phyloP scores from a whole-genome alignment of 1,139 yeast species.

The Nakaseomyces uthaithaninus region DNA sequence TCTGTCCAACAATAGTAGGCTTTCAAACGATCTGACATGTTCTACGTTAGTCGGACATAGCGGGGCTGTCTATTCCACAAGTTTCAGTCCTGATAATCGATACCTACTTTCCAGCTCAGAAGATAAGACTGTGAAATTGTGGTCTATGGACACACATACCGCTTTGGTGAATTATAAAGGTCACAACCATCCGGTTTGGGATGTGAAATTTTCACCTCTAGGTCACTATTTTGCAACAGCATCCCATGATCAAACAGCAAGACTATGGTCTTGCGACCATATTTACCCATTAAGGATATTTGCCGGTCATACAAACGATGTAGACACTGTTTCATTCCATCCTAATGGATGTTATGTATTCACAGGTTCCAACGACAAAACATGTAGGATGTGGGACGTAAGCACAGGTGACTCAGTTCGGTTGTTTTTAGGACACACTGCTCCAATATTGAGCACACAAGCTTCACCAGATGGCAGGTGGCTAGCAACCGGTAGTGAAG shows the following conservation, averaged over 20 bases:
- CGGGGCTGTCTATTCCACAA: slow-evolving; percentile 85
- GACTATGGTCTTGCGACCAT: slow-evolving; percentile 97
- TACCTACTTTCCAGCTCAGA: slow-evolving; percentile 79
- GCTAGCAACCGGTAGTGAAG: slow-evolving; percentile 95
- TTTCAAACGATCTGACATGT: slow-evolving; percentile 16
- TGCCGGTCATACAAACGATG: slow-evolving; percentile 97
- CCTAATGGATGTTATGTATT: slow-evolving; percentile 92
- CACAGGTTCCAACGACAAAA: slow-evolving; percentile 92
- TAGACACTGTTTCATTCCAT: slow-evolving; percentile 90
- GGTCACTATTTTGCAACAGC: slow-evolving; percentile 98
- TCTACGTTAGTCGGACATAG: slow-evolving; percentile 83
- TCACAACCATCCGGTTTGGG: slow-evolving; percentile 97
- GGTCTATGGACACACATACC: slow-evolving; percentile 90
- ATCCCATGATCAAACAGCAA: slow-evolving; percentile 94
- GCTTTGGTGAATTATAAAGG: slow-evolving; percentile 92
- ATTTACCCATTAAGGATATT: slow-evolving; percentile 90
- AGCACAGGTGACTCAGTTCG: slow-evolving; percentile 83
- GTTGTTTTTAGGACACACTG: slow-evolving; percentile 90
- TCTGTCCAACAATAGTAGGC: slow-evolving; percentile 11
- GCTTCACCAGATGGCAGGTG: slow-evolving; percentile 96
- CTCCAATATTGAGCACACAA: slow-evolving; percentile 75
- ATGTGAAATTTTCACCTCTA: slow-evolving; percentile 84
- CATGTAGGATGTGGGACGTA: slow-evolving; percentile 98
- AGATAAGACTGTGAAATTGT: slow-evolving; percentile 82
- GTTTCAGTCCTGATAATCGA: slow-evolving; percentile 84